These are phyloP conservation scores for Alternaria sp. DNA, from an alignment of 2,329 filamentous ascomycete genomes.

Conservation along the genomic window DNA sequence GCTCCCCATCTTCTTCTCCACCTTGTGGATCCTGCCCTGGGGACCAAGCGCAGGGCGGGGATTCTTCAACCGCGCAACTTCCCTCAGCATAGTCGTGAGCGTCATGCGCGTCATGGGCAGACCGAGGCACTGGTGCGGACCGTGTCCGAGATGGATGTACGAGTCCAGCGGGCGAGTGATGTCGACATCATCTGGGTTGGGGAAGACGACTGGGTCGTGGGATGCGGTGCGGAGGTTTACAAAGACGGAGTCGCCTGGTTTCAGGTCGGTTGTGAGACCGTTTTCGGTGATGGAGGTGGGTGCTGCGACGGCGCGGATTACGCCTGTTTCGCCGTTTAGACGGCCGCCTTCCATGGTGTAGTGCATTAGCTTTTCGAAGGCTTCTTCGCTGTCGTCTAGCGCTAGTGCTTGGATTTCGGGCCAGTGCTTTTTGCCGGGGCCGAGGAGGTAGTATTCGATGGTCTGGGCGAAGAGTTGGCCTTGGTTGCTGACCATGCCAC, in stretches of 20 bases:
- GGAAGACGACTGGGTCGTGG: conserved; percentile 54
- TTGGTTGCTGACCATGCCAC: conserved; percentile 64
- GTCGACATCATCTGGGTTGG: conserved; percentile 53
- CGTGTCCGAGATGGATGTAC: conserved; percentile 57
- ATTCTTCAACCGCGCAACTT: conserved; percentile 53
- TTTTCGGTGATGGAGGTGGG: conserved; percentile 47
- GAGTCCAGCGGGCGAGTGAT: conserved; percentile 51
- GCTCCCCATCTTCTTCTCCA: conserved; percentile 44
- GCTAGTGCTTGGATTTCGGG: conserved; percentile 60
- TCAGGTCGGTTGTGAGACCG: conserved; percentile 43
- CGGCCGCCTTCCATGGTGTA: conserved; percentile 60
- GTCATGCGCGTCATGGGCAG: conserved; percentile 55
- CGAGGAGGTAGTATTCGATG: conserved; percentile 64
- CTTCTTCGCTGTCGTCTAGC: conserved; percentile 50
- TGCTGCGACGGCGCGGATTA: conserved; percentile 50
- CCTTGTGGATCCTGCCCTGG: conserved; percentile 56
- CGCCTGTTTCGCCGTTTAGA: conserved; percentile 56
- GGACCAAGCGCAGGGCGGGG: conserved; percentile 52
- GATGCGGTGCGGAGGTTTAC: conserved; percentile 56
- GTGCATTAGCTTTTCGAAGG: conserved; percentile 59
- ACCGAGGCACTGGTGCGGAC: conserved; percentile 56
- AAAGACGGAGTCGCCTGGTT: conserved; percentile 53
- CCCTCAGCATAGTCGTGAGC: conserved; percentile 58
- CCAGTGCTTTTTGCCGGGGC: conserved; percentile 59
- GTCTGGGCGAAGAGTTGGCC: conserved; percentile 66